These are phyloP conservation scores for Cladorrhinum sp. DNA, from an alignment of 2,329 filamentous ascomycete species.

Conservation along the genomic window DNA sequence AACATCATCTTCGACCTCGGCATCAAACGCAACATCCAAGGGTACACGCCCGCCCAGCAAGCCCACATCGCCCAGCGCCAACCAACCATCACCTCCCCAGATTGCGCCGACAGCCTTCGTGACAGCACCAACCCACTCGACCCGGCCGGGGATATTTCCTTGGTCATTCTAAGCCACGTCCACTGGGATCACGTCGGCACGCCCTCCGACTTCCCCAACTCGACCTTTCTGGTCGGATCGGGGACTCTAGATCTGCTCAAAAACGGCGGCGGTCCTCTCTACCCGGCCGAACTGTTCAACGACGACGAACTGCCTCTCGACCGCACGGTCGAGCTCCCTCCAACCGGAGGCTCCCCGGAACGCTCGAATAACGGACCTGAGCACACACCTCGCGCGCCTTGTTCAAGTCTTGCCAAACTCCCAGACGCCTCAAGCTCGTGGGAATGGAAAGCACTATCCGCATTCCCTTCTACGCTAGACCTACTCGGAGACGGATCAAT, in stretches of 20 bases:
- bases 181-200: constrained; percentile 60
- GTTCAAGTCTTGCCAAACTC: too few species aligned
- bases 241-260: constrained; percentile 42
- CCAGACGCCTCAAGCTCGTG: constrained; percentile 20
- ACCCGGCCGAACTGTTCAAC: constrained; percentile 32
- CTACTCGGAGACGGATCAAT: constrained; percentile 45
- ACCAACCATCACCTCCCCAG: constrained; percentile 43
- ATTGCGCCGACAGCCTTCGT: constrained; percentile 39
- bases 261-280: constrained; percentile 30
- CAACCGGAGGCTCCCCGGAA: constrained; percentile 13
- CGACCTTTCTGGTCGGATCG: constrained; percentile 49
- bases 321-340: constrained; percentile 43
- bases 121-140: constrained; percentile 3
- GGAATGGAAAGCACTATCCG: constrained; percentile 41
- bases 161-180: constrained; percentile 48
- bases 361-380: constrained; percentile 10
- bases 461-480: constrained; percentile 45
- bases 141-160: constrained; percentile 28
- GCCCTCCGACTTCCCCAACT: constrained; percentile 46
- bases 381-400: constrained; percentile 25
- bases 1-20: constrained; percentile 52
- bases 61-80: constrained; percentile 44
- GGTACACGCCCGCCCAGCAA: constrained; percentile 43
- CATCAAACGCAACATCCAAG: constrained; percentile 42
- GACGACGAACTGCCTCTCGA: constrained; percentile 28